These are phyloP conservation scores for Gonapodya sp. DNA, from an alignment of 192 early-diverging fungal species.

Conservation along the genomic window DNA sequence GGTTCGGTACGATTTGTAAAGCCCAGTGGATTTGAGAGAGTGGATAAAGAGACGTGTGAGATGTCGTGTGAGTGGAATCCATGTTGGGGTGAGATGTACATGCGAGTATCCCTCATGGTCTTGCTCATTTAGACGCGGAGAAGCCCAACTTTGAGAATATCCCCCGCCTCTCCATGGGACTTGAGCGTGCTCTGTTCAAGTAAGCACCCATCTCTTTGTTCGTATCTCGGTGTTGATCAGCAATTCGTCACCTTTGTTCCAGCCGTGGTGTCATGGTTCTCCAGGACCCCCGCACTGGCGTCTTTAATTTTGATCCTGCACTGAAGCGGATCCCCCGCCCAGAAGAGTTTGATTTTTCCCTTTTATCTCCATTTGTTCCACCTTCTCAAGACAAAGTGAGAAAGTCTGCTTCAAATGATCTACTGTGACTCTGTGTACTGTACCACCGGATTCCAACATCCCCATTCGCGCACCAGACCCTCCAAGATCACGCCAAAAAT, in stretches of 20 bases:
- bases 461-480: neutral
- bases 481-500: slow-evolving; percentile 14
- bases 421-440: neutral
- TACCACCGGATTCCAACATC: neutral
- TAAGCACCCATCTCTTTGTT: too few species aligned
- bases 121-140: neutral
- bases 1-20: neutral
- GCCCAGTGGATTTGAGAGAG: neutral
- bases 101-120: neutral
- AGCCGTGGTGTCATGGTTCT: slow-evolving; percentile 75
- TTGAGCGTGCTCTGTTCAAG: neutral
- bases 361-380: slow-evolving; percentile 65
- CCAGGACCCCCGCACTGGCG: slow-evolving; percentile 61
- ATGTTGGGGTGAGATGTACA: neutral
- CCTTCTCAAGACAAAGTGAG: slow-evolving; percentile 59
- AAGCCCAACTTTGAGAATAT: neutral
- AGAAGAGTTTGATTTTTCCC: slow-evolving; percentile 69
- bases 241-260: too few species aligned
- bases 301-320: slow-evolving; percentile 73
- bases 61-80: neutral
- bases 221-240: too few species aligned
- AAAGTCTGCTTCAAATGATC: neutral
- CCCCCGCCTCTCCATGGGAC: neutral
- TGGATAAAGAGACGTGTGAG: neutral
- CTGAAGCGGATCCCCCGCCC: slow-evolving; percentile 71